phyloP scores from a whole-genome alignment of 208 protist genomes.

The Leishmania tropica region DNA sequence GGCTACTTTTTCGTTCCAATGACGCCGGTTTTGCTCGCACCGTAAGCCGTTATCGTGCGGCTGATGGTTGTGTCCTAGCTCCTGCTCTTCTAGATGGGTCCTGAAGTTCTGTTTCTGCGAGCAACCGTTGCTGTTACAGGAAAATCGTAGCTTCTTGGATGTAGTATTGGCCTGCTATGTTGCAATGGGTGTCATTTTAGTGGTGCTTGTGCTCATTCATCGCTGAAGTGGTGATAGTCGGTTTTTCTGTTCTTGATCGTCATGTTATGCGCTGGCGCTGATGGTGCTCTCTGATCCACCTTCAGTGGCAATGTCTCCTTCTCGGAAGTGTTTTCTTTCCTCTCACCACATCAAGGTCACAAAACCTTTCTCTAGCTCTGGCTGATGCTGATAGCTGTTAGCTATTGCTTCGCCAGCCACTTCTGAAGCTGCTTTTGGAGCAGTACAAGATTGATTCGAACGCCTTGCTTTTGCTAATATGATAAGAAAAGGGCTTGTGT shows the following conservation, averaged over 20 bases:
- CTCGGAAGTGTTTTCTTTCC: neutral
- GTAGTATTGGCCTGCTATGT: neutral
- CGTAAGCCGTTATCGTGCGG: neutral
- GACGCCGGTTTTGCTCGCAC: neutral
- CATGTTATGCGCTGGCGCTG: neutral
- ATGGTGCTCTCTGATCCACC: neutral
- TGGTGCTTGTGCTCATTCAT: neutral
- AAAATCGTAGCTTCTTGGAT: neutral
- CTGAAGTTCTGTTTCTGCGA: neutral
- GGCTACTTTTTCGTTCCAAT: neutral
- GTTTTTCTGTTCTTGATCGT: neutral
- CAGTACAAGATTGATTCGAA: neutral
- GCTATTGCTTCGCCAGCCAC: neutral
- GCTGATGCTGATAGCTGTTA: neutral
- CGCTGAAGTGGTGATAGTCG: neutral
- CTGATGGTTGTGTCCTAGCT: neutral
- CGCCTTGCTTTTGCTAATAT: neutral
- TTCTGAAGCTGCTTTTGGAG: neutral
- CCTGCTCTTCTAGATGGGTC: neutral
- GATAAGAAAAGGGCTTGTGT: neutral
- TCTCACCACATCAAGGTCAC: neutral
- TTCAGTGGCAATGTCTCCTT: neutral
- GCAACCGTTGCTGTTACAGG: neutral
- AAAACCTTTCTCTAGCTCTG: neutral
- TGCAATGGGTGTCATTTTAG: neutral